Base-by-base conservation (phyloP, 352 stramenopile species). In the Sclerospora graminicola region DNA sequence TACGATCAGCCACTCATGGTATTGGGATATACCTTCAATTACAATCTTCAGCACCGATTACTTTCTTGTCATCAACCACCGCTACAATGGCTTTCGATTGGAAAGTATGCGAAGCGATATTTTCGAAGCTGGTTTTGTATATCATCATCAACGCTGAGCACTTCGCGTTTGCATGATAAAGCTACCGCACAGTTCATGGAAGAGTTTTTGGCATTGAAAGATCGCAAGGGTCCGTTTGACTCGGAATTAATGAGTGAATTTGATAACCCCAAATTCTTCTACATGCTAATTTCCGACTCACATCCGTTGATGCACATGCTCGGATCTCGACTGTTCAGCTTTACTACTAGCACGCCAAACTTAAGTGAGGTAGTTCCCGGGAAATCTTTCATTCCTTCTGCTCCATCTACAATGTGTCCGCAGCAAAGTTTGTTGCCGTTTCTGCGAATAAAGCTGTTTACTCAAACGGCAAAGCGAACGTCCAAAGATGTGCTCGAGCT, bases 221-320 rank as follows among this genome's bases (percentile, higher is more conserved):
- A 89, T 48, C 68, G 61, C 19, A 84, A 84, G 46, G 78, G 84
- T 48, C 76, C 76, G 2, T 89, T 89, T 41, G 73, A 89, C 37
- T 42, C 61, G 0, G 71, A 86, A 24, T 81, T 69, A 1, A 67
- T 80, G 46, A 81, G 66, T 45, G 76, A 86, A n/a, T 84, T 84
- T 34, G 76, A 89, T 33, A 83, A 83, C 21, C 73, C 73, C 1
- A 74, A 74, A 18, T 45, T 69, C 29, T 89, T 89, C 33, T 89
- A 86, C 44, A 60, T 77, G 60, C 61, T 89, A 4, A 63, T 89
- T 6, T 89, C 76, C 5, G 76, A 89, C 38, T 84, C 73, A 4
- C 76, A 84, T 45, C 73, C 73, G 2, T 36, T 86, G 40, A 86
- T 89, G 68, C 69, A 84, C 48, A 51, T 84, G 30, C 86, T 89